Base-by-base conservation (phyloP, 139 green algal species). In the Closterium sp. region DNA sequence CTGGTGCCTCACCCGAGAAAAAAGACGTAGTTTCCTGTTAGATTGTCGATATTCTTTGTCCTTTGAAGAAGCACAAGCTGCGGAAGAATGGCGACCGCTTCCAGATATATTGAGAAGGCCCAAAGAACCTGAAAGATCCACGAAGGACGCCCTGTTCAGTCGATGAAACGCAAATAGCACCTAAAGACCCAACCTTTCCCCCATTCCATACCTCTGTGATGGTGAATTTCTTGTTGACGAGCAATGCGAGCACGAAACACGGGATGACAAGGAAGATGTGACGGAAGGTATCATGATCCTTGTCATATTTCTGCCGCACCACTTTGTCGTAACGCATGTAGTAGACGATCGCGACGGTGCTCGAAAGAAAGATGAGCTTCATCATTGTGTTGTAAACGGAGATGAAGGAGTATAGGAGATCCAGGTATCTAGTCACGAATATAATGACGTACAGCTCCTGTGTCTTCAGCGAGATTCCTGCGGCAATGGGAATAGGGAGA, bases 31-130 rank as follows among this genome's bases (percentile, higher is more conserved):
- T 99, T 99, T 5, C 97, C 98, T 2, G 98, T 99, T 2, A 99
- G 94, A 94, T 99, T 99, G 95, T 99, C 98, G 81, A 99, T 98
- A 94, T 99, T 99, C 88, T 98, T 96, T 4, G 98, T 99, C 23
- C 98, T 96, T 95, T 99, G 97, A 92, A 99, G 96, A 88, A 99
- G 94, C 31, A 96, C 97, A 38, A 99, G 96, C 96, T 99, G 98
- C 9, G 98, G 98, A 85, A 99, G 93, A 91, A 99, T 99, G 32
- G 98, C 98, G 69, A 99, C 97, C 8, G 98, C 97, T 93, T 99
- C 98, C 64, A 99, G 94, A 92, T 99, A 99, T 89, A 99, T 99
- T 21, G 97, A 99, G 92, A 99, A 99, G 0, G 97, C 98, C 98
- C 98, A 99, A 34, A 99, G 94, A 4, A 99, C 90, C 96, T 99